Conservation (phyloP, 352 stramenopile genomes). For the Thalassiosira mediterranea region DNA sequence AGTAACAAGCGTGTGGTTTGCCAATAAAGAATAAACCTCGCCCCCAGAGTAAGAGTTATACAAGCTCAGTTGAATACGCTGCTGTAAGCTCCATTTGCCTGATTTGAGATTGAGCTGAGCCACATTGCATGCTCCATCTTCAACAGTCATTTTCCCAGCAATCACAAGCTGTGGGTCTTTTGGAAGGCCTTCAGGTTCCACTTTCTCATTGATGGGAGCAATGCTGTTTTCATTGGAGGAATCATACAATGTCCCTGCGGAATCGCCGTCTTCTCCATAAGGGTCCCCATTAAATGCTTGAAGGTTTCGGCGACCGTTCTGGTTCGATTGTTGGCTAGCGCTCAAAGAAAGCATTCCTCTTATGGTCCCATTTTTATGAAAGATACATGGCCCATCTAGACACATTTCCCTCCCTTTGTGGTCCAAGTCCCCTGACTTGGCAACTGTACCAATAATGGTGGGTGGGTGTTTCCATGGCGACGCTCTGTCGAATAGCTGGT, state of each 20-base stretch:
- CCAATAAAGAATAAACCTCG: constrained; percentile 80
- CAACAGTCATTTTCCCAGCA: constrained; percentile 80
- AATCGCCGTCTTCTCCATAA: constrained; percentile 11
- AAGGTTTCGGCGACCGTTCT: constrained; percentile 12
- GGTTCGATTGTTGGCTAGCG: constrained; percentile 3
- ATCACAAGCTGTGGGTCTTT: constrained; percentile 75
- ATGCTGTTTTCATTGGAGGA: constrained; percentile 11
- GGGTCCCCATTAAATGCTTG: constrained; percentile 9
- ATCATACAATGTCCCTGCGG: constrained; percentile 21
- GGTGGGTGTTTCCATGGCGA: neutral
- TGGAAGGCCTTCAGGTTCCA: constrained; percentile 15
- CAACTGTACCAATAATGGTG: neutral
- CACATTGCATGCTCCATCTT: constrained; percentile 79
- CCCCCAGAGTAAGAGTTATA: constrained; percentile 84
- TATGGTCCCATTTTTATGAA: constrained; percentile 27
- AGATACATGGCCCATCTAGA: constrained; percentile 9
- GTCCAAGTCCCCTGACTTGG: neutral
- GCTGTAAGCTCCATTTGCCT: constrained; percentile 70
- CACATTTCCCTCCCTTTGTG: neutral
- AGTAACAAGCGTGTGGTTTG: constrained; percentile 74
- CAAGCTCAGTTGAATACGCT: constrained; percentile 80
- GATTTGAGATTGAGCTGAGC: constrained; percentile 77
- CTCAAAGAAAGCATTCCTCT: constrained; percentile 7
- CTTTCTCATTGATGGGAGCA: neutral
- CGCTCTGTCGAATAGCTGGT: neutral